Percentiles rank a stretch among this genome's conserved stretches.
Evolutionary conservation across 345 rosid species (phyloP).

Genomic region (Angophora floribunda): DNA sequence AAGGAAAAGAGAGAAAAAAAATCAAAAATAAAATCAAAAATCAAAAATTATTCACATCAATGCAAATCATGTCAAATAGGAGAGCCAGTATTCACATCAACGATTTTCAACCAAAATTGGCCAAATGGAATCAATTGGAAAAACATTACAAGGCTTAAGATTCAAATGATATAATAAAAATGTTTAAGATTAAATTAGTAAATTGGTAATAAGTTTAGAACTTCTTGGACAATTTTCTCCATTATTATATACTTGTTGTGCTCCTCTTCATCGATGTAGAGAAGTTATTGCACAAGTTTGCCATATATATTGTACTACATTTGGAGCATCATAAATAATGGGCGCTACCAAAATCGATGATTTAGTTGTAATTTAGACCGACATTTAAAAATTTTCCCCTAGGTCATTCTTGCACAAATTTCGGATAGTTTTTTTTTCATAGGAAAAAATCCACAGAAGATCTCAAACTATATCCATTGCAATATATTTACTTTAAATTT

Average conservation of each 20-base stretch:
- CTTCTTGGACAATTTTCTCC: too few relatives aligned
- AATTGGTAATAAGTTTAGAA: background rate
- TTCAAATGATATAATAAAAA: too few relatives aligned
- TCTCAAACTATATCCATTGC: background rate
- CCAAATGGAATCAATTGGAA: background rate
- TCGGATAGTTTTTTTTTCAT: background rate
- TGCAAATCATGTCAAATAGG: fast-evolving
- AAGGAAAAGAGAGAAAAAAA: too few relatives aligned
- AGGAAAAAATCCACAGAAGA: too few relatives aligned
- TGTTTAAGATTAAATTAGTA: too few relatives aligned
- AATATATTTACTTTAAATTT: too few relatives aligned
- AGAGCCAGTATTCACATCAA: background rate
- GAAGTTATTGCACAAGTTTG: background rate
- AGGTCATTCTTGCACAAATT: background rate
- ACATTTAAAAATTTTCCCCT: background rate
- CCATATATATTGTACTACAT: background rate
- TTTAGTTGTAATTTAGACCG: background rate
- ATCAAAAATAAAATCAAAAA: too few relatives aligned
- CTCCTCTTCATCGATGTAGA: background rate
- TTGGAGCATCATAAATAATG: background rate
- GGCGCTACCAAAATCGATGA: background rate
- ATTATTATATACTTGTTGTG: background rate
- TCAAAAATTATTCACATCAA: background rate
- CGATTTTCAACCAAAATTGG: background rate
- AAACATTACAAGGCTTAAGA: background rate